These are phyloP conservation scores for Cercospora beticola DNA, from an alignment of 2,329 filamentous ascomycete species.

Conservation along the genomic window DNA sequence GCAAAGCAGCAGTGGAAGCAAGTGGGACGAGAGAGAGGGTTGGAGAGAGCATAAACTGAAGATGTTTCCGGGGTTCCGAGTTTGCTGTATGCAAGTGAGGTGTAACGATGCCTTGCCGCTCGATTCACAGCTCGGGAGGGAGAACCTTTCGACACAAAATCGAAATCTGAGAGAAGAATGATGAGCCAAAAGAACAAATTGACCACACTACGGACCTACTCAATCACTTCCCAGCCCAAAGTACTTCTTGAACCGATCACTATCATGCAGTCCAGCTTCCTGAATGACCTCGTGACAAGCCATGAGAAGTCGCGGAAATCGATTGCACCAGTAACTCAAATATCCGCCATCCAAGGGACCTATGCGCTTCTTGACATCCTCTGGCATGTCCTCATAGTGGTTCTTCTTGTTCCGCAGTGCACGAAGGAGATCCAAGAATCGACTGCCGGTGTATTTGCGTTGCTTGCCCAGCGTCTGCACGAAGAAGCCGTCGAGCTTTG, in stretches of 20 bases:
- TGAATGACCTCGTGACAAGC: conserved; percentile 74
- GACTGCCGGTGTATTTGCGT: conserved; percentile 84
- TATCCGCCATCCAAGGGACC: conserved; percentile 73
- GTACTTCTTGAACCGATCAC: conserved; percentile 70
- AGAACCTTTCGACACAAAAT: not conserved
- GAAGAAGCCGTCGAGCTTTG: conserved; percentile 73
- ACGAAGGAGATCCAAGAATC: conserved; percentile 80
- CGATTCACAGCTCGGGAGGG: not conserved
- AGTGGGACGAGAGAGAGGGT: not conserved
- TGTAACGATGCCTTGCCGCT: not conserved
- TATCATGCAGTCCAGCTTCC: conserved; percentile 61
- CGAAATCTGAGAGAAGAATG: not conserved
- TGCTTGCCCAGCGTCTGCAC: conserved; percentile 90
- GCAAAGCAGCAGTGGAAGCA: not conserved
- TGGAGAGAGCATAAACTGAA: too few relatives aligned
- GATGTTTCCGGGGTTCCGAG: too few relatives aligned
- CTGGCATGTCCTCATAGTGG: conserved; percentile 95
- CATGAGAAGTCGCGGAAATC: conserved; percentile 77
- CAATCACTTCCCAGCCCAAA: conserved; percentile 46
- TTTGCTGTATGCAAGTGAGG: too few relatives aligned
- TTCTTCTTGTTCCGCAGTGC: conserved; percentile 95
- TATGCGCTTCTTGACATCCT: conserved; percentile 70
- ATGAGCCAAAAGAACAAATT: not conserved
- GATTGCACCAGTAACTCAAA: conserved; percentile 75
- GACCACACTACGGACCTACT: not conserved